These are phyloP conservation scores for Penicillium sp. DNA, from an alignment of 2,329 filamentous ascomycete species.

Conservation along the genomic window DNA sequence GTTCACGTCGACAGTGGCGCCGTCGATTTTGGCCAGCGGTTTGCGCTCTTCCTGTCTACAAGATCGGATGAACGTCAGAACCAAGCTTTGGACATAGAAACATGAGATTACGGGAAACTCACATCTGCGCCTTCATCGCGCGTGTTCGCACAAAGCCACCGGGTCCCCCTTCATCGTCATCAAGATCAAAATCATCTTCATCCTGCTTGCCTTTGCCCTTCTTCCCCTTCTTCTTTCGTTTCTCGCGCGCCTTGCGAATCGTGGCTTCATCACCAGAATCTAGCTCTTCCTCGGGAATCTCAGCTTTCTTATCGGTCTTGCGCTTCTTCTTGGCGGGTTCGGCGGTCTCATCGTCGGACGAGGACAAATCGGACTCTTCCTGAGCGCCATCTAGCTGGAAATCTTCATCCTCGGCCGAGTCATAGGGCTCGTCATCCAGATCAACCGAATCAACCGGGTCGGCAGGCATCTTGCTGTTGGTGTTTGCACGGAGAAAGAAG, in stretches of 20 bases:
- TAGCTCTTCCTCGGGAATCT: conserved; percentile 38
- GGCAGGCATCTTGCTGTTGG: conserved; percentile 16
- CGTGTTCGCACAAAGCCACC: conserved; percentile 55
- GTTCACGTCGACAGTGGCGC: conserved; percentile 57
- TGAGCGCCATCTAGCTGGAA: conserved; percentile 35
- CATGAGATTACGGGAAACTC: conserved; percentile 16
- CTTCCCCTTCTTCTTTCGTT: conserved; percentile 36
- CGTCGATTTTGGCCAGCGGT: conserved; percentile 47
- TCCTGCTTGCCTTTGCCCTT: conserved; percentile 33
- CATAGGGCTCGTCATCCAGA: conserved; percentile 35
- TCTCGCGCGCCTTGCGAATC: conserved; percentile 50
- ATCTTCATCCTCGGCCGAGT: conserved; percentile 41
- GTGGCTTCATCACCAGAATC: conserved; percentile 58
- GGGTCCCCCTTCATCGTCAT: conserved; percentile 47
- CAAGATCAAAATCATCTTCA: conserved; percentile 38
- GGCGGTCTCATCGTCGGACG: conserved; percentile 30
- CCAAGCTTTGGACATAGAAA: neutral
- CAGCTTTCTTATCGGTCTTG: conserved; percentile 28
- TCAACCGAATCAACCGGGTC: conserved; percentile 19
- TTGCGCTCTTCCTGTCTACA: conserved; percentile 48
- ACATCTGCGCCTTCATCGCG: conserved; percentile 52
- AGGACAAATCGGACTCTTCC: conserved; percentile 36
- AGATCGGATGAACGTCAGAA: conserved; percentile 3
- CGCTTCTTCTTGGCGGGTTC: conserved; percentile 41
- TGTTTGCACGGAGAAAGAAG: neutral